Evolutionary conservation across 768 basidiomycete genomes (phyloP), one percentile per base, ranked within the genome.

Genomic region (Mycena filopes): DNA sequence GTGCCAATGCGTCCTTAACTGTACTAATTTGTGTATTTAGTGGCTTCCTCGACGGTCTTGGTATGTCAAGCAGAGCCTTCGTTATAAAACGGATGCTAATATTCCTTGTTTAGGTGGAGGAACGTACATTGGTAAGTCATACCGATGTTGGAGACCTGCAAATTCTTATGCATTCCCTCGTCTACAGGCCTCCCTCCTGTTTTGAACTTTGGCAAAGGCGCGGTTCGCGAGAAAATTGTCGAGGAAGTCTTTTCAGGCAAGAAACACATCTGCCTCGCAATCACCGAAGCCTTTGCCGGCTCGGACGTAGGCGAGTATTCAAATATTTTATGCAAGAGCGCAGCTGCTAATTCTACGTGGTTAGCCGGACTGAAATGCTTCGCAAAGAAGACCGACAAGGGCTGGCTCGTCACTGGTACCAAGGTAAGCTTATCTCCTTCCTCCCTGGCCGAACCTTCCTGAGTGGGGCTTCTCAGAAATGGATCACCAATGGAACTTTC

Each of bases 221-320:
- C 86, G 36, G 73, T 94, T 47, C 87, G 88, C 68, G 80, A 85
- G 2, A 82, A 83, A 69, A 83, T 94, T 63, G 77, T 90, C 5
- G 82, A 84, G 4, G 88, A 90, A 28, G 80, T 77, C 29, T 81
- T 89, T 26, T 75, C 79, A 1, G 90, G 88, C 23, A 88, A 86
- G 77, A 91, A 92, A 75, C 86, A 86, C 63, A 90, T 93, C 70
- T 87, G 86, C 33, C 80, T 96, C 33, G 94, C 94, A 21, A 91
- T 96, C 71, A 89, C 91, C 23, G 94, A 96, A 79, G 92, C 94
- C 0, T 94, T 92, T 66, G 94, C 93, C 1, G 90, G 90, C 11
- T 89, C 88, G 69, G 90, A 92, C 69, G 89, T 92, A 20, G 67
- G 67, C 49, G 43, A 62, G 66, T 63, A 26, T 2, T 71, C 42